Percentiles rank a stretch among this genome's conserved stretches.
Evolutionary conservation across 768 basidiomycete species (phyloP).

Genomic region (Lyophyllum atratum): DNA sequence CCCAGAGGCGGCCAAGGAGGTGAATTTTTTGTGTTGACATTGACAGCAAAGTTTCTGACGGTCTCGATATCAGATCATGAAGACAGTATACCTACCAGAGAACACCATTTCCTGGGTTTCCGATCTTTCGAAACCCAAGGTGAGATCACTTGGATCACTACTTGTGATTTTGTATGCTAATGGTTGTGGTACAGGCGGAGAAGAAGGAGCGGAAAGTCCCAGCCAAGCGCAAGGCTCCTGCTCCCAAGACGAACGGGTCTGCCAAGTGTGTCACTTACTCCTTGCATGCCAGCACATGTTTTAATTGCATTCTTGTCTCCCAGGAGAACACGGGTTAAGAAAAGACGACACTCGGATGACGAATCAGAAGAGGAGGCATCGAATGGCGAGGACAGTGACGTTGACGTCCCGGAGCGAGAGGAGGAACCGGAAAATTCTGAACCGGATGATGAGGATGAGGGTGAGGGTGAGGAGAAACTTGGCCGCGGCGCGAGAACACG

Average conservation of each 20-base stretch:
- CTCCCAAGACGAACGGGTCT: slow-evolving; percentile 46
- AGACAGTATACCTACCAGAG: slow-evolving; percentile 68
- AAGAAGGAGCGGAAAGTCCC: slow-evolving; percentile 51
- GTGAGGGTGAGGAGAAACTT: slow-evolving; percentile 27
- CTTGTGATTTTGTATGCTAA: slow-evolving; percentile 11
- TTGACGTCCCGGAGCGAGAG: slow-evolving; percentile 35
- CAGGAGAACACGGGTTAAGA: slow-evolving; percentile 39
- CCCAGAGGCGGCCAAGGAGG: slow-evolving; percentile 67
- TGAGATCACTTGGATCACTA: slow-evolving; percentile 14
- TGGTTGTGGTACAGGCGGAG: slow-evolving; percentile 27
- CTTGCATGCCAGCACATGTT: neutral
- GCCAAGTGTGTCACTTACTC: slow-evolving; percentile 41
- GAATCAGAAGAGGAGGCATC: slow-evolving; percentile 41
- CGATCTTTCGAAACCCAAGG: slow-evolving; percentile 45
- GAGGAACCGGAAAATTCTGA: slow-evolving; percentile 18
- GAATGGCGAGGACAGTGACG: slow-evolving; percentile 37
- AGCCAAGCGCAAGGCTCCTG: slow-evolving; percentile 55
- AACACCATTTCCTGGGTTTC: slow-evolving; percentile 59
- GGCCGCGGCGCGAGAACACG: slow-evolving; percentile 29
- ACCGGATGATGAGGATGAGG: slow-evolving; percentile 22
- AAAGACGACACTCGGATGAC: slow-evolving; percentile 35
- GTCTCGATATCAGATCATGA: slow-evolving; percentile 50
- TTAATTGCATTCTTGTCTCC: slow-evolving; percentile 3
- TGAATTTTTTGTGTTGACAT: slow-evolving; percentile 17
- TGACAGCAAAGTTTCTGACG: neutral